Conservation (phyloP, 805 yeast species). For the Lachancea thermotolerans region DNA sequence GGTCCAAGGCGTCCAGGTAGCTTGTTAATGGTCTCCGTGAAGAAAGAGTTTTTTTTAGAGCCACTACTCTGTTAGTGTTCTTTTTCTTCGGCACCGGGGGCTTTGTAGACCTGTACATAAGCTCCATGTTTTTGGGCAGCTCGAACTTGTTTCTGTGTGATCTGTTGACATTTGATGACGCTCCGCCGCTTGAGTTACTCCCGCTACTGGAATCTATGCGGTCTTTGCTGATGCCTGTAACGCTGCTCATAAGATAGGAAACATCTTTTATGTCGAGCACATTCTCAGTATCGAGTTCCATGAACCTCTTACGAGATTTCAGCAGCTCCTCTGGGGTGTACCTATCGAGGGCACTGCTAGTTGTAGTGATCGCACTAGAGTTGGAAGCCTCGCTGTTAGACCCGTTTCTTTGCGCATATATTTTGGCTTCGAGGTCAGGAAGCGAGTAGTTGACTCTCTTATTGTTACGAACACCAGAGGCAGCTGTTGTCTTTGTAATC, state of each 20-base stretch:
- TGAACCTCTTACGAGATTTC: constrained; percentile 27
- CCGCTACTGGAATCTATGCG: constrained; percentile 23
- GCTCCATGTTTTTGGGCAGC: constrained; percentile 23
- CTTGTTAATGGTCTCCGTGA: constrained; percentile 28
- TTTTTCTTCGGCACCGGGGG: constrained; percentile 28
- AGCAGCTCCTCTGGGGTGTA: constrained; percentile 26
- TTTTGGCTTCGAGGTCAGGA: constrained; percentile 29
- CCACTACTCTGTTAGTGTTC: constrained; percentile 27
- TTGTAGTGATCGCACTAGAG: constrained; percentile 10
- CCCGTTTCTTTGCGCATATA: constrained; percentile 18
- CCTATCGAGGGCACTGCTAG: constrained; percentile 15
- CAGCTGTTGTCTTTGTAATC: constrained; percentile 14
- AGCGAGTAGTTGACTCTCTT: constrained; percentile 31
- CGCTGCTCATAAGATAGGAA: constrained; percentile 25
- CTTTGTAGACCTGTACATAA: constrained; percentile 31
- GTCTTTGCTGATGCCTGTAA: constrained; percentile 28
- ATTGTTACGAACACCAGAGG: constrained; percentile 20
- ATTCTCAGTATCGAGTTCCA: constrained; percentile 32
- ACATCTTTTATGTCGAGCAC: constrained; percentile 24
- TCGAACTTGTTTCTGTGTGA: constrained; percentile 24
- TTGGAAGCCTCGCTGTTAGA: constrained; percentile 5
- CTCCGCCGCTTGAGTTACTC: constrained; percentile 6
- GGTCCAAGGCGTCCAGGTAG: constrained; percentile 29
- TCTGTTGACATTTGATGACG: constrained; percentile 16
- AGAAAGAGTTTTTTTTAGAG: constrained; percentile 25